Evolutionary conservation across 202 grass and related monocot genomes (phyloP), one percentile per base, ranked within the genome.

Genomic region (Brachypodium distachyon): DNA sequence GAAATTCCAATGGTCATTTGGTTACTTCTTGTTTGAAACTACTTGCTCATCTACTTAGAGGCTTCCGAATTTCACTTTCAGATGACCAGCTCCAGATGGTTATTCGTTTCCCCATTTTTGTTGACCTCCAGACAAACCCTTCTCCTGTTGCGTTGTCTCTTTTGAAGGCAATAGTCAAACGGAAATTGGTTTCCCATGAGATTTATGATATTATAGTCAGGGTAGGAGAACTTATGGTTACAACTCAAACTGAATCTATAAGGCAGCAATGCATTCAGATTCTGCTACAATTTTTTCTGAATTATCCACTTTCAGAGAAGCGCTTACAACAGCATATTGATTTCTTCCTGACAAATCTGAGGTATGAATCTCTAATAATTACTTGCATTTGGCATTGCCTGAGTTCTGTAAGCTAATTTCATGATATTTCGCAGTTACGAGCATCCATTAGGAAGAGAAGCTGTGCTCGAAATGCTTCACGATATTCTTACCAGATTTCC

Each of bases 211-310:
- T 94, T 76, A 77, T 90, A 61, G 59, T 87, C 72, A 84, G 48
- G 84, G 89, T 98, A 85, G 89, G 83, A 65, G 95, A 98, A 63
- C 76, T 98, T 59, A 98, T 98, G 95, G 91, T 98, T 65, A 90
- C 87, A 72, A 90, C 86, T 25, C 89, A 87, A 76, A 85, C 68
- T 73, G 87, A 98, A 75, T 80, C 95, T 58, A 77, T 94, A 79
- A 85, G 91, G 26, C 84, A 85, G 70, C 86, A 90, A 64, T 94
- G 88, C 84, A 92, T 88, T 61, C 82, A 92, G 79, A 94, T 94
- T 86, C 76, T 98, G 56, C 81, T 94, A 44, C 89, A 98, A 27
- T 98, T 94, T 83, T 85, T 98, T 22, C 84, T 94, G 28, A 88
- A 98, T 57, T 98, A 94, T 78, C 82, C 39, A 48, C 89, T 98